Conservation (phyloP, 306 rosid species). For the Prinsepia uniflora region DNA sequence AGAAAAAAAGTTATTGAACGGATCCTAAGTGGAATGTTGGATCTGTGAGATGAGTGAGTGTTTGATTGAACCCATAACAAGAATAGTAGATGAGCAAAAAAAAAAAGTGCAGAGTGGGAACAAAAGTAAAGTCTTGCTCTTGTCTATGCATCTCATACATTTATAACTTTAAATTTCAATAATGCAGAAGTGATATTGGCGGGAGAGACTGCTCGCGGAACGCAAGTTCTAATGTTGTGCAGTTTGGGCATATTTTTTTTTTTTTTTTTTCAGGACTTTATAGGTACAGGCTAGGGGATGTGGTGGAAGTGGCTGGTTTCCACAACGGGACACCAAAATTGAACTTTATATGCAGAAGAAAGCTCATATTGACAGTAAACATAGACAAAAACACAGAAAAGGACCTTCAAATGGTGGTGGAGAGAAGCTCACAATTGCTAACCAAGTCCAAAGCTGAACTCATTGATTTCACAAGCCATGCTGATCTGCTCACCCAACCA, state of each 20-base stretch:
- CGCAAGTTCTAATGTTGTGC: too few relatives aligned
- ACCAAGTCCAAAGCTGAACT: conserved; percentile 48
- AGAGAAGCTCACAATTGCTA: conserved; percentile 52
- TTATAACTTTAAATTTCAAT: not conserved
- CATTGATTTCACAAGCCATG: conserved; percentile 83
- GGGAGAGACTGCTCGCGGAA: too few relatives aligned
- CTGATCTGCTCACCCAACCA: conserved; percentile 39
- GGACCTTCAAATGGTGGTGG: conserved; percentile 85
- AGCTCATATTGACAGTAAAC: conserved; percentile 62
- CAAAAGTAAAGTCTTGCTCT: not conserved
- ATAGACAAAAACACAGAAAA: conserved; percentile 90
- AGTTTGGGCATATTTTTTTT: not conserved
- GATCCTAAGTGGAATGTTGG: not conserved
- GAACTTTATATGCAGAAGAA: conserved; percentile 73
- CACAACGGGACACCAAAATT: conserved; percentile 76
- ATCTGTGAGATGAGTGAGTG: not conserved
- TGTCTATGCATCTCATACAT: not conserved
- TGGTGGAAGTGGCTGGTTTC: conserved; percentile 82
- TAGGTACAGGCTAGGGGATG: conserved; percentile 84
- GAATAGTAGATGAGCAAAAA: too few relatives aligned
- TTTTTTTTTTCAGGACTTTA: conserved; percentile 55
- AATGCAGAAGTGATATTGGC: not conserved
- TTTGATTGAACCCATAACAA: not conserved
- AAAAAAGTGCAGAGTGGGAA: not conserved
- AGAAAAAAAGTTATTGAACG: too few relatives aligned